A percentile compares a stretch with the other conserved stretches of the same genome.
Evolutionary conservation across 257 asterid genomes (phyloP).

Genomic region (Schizonepeta tenuifolia): DNA sequence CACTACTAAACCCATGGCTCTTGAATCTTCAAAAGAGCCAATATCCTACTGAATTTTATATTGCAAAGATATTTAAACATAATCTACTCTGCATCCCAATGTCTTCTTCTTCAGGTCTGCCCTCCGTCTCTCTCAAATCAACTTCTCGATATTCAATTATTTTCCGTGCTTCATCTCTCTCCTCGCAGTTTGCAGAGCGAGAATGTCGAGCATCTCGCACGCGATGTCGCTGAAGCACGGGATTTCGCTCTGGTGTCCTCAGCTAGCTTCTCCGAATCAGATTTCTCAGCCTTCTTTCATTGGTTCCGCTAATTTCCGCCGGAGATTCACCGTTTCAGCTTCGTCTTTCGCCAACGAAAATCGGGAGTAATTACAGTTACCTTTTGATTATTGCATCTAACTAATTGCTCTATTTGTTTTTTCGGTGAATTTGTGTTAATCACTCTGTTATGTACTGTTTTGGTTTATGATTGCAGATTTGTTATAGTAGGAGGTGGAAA

Average conservation of each 20-base stretch:
- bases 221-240: slow-evolving; percentile 71
- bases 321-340: slow-evolving; percentile 65
- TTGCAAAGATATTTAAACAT: slow-evolving; percentile 13
- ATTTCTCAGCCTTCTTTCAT: slow-evolving; percentile 32
- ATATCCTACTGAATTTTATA: slow-evolving; percentile 25
- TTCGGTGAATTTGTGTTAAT: slow-evolving; percentile 8
- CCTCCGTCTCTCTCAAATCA: slow-evolving; percentile 16
- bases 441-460: not conserved
- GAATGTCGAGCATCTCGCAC: slow-evolving; percentile 57
- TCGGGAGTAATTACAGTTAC: slow-evolving; percentile 63
- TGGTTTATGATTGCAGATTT: slow-evolving; percentile 48
- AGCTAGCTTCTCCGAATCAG: slow-evolving; percentile 52
- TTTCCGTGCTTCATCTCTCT: slow-evolving; percentile 9
- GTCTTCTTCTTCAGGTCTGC: slow-evolving; percentile 37
- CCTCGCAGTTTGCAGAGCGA: slow-evolving; percentile 47
- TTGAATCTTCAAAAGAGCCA: slow-evolving; percentile 35
- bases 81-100: slow-evolving; percentile 22
- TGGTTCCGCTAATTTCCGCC: slow-evolving; percentile 49
- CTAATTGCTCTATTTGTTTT: not conserved
- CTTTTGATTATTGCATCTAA: slow-evolving; percentile 20
- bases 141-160: not conserved
- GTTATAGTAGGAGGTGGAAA: slow-evolving; percentile 97
- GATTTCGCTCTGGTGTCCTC: slow-evolving; percentile 63
- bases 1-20: slow-evolving; percentile 9
- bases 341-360: slow-evolving; percentile 82